Base-by-base conservation (phyloP, 2,329 filamentous ascomycete genomes). In the Dactylonectria estremocensis region DNA sequence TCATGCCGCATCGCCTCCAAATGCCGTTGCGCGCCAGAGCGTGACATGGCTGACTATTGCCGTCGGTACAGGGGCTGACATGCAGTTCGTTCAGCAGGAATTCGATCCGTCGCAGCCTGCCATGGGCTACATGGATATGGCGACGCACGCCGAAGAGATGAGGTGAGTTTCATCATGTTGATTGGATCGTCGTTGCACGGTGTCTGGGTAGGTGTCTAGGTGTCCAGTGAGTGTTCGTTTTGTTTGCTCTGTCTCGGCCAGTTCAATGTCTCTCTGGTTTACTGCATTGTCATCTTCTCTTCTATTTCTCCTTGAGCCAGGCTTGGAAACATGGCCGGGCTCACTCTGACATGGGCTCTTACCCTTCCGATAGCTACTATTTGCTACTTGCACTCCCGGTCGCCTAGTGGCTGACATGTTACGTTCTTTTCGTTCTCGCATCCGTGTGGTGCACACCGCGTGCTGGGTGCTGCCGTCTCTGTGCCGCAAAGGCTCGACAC, bases 61-160 rank as follows among this genome's bases (percentile, higher is more conserved):
- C 31, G 49, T 68, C 54, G 40, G 48, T 46, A 56, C 65, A 67
- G 68, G 54, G 43, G 68, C 74, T 76, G 67, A 76, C 66, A 67
- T 61, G 45, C 61, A 62, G 57, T 69, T 69, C 64, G 69, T 78
- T 71, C 74, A 83, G 78, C 82, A 88, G 85, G 87, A 88, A 77
- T 88, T 87, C 81, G 84, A 87, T 80, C 82, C 85, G 78, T 85
- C 87, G 79, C 83, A 86, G 79, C 80, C 77, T 74, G 85, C 84
- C 78, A 81, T 88, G 77, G 86, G 87, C 74, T 89, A 87, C 76
- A 83, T 88, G 77, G 85, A 87, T 61, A 83, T 88, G 74, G 83
- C 83, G 61, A 79, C 83, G 58, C 82, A 84, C 73, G 77, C 82
- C 35, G 79, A 77, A 84, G 87, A 89, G 77, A 87, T 88, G 82